phyloP scores from a whole-genome alignment of 768 basidiomycete genomes.

The Leccinum longicurvipes region DNA sequence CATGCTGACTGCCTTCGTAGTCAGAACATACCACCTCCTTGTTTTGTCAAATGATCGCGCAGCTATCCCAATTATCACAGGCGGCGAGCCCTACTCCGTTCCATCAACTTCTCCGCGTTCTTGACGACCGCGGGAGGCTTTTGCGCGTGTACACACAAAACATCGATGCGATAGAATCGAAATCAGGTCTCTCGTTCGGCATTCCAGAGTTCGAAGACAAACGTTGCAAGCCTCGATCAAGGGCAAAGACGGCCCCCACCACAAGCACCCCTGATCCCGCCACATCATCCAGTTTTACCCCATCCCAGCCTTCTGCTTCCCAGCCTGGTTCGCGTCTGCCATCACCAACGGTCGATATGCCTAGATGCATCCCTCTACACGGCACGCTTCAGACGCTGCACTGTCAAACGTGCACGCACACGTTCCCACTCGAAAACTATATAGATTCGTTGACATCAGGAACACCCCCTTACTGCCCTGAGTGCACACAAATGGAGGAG shows the following conservation, averaged over 20 bases:
- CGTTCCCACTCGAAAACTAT: slow-evolving; percentile 62
- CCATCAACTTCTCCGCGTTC: slow-evolving; percentile 66
- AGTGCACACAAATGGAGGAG: slow-evolving; percentile 66
- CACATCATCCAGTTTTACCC: slow-evolving; percentile 13
- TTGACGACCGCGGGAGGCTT: slow-evolving; percentile 74
- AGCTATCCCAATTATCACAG: slow-evolving; percentile 68
- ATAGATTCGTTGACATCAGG: slow-evolving; percentile 59
- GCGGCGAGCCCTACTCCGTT: slow-evolving; percentile 78
- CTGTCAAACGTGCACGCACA: slow-evolving; percentile 77
- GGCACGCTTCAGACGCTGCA: slow-evolving; percentile 78
- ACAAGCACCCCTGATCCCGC: slow-evolving; percentile 12
- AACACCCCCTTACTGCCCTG: slow-evolving; percentile 71
- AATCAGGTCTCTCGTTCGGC: slow-evolving; percentile 86
- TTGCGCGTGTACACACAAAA: slow-evolving; percentile 92
- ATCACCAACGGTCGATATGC: slow-evolving; percentile 55
- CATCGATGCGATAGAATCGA: slow-evolving; percentile 84
- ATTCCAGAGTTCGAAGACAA: slow-evolving; percentile 65
- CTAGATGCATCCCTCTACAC: slow-evolving; percentile 86
- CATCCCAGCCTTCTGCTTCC: slow-evolving; percentile 14
- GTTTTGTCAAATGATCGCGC: slow-evolving; percentile 89
- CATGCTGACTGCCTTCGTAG: slow-evolving; percentile 38
- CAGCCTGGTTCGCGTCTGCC: slow-evolving; percentile 39
- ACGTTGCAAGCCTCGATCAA: slow-evolving; percentile 51
- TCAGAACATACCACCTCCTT: slow-evolving; percentile 71
- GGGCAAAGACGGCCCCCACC: slow-evolving; percentile 34